Evolutionary conservation across 345 rosid genomes (phyloP).

Genomic region (Chamaenerion angustifolium): DNA sequence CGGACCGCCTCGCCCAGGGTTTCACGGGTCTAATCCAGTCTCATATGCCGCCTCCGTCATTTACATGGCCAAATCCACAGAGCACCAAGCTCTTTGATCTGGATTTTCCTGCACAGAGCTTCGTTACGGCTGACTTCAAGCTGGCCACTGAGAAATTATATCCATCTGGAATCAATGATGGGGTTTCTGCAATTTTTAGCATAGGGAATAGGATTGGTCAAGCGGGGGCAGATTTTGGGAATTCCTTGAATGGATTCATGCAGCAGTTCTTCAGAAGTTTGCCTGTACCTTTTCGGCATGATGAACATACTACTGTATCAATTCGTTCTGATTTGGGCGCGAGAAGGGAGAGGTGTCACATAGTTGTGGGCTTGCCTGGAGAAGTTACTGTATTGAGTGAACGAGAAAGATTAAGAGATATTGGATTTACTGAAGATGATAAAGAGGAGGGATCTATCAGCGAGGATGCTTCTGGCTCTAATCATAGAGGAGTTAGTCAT

Average conservation of each 20-base stretch:
- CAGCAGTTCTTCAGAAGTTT: conserved; percentile 65
- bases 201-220: conserved; percentile 77
- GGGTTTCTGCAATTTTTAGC: conserved; percentile 59
- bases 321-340: conserved; percentile 13
- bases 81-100: conserved; percentile 53
- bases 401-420: conserved; percentile 33
- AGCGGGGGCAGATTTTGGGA: conserved; percentile 82
- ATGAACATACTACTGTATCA: conserved; percentile 25
- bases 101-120: conserved; percentile 43
- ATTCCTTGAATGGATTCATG: conserved; percentile 56
- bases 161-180: conserved; percentile 24
- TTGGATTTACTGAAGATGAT: conserved; percentile 22
- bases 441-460: conserved; percentile 22
- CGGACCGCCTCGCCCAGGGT: conserved; percentile 81
- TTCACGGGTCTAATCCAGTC: conserved; percentile 71
- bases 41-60: conserved; percentile 54
- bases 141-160: conserved; percentile 22
- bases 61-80: conserved; percentile 55
- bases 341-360: conserved; percentile 16
- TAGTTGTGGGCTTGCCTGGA: conserved; percentile 15
- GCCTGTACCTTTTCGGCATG: conserved; percentile 53
- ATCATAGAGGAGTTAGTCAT: conserved; percentile 36
- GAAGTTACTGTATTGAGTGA: conserved; percentile 29
- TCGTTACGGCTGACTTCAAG: conserved; percentile 29
- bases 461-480: conserved; percentile 40